Conservation (phyloP, 129 eudicot genomes). For the Arctium minus region DNA sequence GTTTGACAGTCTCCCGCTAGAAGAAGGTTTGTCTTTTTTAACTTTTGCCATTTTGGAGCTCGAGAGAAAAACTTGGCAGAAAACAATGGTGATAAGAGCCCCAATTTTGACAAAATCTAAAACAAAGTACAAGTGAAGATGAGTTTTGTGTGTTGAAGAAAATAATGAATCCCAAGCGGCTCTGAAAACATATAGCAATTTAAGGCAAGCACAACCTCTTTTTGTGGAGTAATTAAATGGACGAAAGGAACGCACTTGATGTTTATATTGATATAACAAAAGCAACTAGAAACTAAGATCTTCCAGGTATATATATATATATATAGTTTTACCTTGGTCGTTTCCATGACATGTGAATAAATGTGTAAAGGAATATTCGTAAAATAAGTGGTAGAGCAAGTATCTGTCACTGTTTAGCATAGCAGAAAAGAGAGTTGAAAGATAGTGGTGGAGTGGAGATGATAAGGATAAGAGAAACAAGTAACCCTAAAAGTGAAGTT, state of each 20-base stretch:
- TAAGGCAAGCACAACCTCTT: neutral
- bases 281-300: neutral
- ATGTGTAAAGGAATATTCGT: constrained; percentile 7
- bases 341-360: constrained; percentile 23
- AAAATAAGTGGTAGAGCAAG: constrained; percentile 10
- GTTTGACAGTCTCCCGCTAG: neutral
- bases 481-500: constrained; percentile 14
- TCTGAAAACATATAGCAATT: neutral
- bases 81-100: neutral
- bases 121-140: neutral
- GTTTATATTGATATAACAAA: too few relatives aligned
- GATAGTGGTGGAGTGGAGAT: neutral
- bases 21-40: neutral
- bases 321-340: neutral
- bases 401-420: constrained; percentile 5
- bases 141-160: neutral
- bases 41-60: neutral
- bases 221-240: neutral
- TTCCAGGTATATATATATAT: neutral
- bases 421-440: neutral
- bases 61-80: neutral
- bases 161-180: too few relatives aligned
- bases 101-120: neutral
- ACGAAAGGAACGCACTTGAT: neutral
- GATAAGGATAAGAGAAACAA: constrained; percentile 5